Conservation (phyloP, 306 rosid genomes). For the Sicyos edulis region DNA sequence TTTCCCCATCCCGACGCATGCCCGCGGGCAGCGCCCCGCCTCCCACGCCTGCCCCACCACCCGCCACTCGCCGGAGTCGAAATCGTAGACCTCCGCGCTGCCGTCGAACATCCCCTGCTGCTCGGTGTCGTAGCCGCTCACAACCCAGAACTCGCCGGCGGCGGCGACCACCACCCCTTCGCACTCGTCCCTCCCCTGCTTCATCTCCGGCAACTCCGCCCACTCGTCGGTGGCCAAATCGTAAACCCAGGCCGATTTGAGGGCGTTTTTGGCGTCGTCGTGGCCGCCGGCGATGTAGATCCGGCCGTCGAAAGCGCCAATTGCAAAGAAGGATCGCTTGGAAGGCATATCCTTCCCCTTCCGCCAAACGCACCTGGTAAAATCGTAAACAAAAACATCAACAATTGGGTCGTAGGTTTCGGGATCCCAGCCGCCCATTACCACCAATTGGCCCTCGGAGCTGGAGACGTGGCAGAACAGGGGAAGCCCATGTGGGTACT, state of each 20-base stretch:
- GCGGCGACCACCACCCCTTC: constrained; percentile 36
- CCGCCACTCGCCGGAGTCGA: constrained; percentile 37
- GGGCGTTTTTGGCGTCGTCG: constrained; percentile 48
- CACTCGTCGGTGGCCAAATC: constrained; percentile 37
- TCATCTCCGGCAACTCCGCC: constrained; percentile 36
- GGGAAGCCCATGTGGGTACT: constrained; percentile 42
- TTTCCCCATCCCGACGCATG: constrained; percentile 34
- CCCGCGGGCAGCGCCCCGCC: constrained; percentile 36
- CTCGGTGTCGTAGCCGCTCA: constrained; percentile 49
- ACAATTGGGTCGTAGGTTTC: constrained; percentile 36
- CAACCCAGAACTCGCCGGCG: constrained; percentile 48
- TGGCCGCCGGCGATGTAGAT: constrained; percentile 48
- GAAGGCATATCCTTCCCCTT: constrained; percentile 40
- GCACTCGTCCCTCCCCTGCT: constrained; percentile 53
- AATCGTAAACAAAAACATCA: constrained; percentile 47
- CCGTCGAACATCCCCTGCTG: constrained; percentile 40
- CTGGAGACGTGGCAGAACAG: constrained; percentile 43
- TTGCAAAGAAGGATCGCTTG: constrained; percentile 42
- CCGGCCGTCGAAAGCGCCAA: constrained; percentile 31
- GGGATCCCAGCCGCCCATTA: constrained; percentile 61
- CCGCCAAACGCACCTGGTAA: constrained; percentile 34
- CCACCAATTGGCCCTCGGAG: constrained; percentile 44
- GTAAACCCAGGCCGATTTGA: constrained; percentile 43
- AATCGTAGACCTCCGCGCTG: constrained; percentile 34
- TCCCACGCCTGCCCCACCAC: constrained; percentile 40